Base-by-base conservation (phyloP, 2,329 filamentous ascomycete genomes). In the Ophiostoma sp. region DNA sequence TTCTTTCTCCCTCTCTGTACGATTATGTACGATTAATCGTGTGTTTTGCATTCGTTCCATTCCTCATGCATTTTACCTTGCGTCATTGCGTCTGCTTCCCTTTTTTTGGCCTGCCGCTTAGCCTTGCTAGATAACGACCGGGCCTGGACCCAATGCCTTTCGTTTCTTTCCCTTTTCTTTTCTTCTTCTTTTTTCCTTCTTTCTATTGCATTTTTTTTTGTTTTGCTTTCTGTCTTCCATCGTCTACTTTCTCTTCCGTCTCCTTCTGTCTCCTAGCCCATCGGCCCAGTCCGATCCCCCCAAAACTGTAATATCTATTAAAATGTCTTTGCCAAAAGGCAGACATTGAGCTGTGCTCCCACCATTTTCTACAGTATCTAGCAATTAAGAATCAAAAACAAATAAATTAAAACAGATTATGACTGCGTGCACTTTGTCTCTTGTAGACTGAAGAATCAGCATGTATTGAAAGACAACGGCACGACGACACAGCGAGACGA, bases 11-110 rank as follows among this genome's bases (percentile, higher is more conserved):
- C 13, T 60, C 11, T 23, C 15, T 62, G 57, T 62, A 62, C 57
- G 57, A 62, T 62, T 57, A 62, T 62, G 57, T 62, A 62, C 57
- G 57, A 62, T 17, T 33, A 62, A 62, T 35, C 27, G 27, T 62
- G 23, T 31, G 27, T 17, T 35, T 57, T 57, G 48, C 48, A 54
- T 52, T 23, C 1, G 20, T 15, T n/a, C 8, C n/a, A 10, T 23
- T 48, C 20, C 15, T 54, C 20, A 23, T 52, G 36, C 36, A 8
- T n/a, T 23, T 11, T 54, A 11, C 41, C 5, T 48, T 48, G 11
- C 17, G 6, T 65, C 35, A n/a, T 39, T 65, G 20, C 6, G 3
- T 41, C 8, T 65, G 5, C 11, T 23, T 27, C 17, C 11, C 20
- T 36, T 36, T 65, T 23, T 6, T 41, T 11, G 36, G 27, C 27